Base-by-base conservation (phyloP, 495 filamentous ascomycete species). In the Barbatosphaeria neglecta region DNA sequence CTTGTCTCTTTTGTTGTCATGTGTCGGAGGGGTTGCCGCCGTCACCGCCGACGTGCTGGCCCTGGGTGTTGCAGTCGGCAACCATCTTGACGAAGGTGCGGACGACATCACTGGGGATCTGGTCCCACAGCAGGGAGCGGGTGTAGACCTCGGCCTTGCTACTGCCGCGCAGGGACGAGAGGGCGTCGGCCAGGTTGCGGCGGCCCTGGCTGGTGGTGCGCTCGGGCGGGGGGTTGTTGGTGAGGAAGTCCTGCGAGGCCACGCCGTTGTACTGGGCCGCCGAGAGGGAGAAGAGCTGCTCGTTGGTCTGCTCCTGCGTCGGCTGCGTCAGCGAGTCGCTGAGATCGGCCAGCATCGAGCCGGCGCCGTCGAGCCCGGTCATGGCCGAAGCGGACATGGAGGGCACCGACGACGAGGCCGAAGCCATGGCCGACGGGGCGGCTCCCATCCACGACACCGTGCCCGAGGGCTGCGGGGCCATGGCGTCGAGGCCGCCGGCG, bases 61-160 rank as follows among this genome's bases (percentile, higher is more conserved):
- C 43, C 40, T 63, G 58, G 35, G 59, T 60, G 60, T 63, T 70
- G 62, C 61, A 68, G 52, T 83, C 73, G 63, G 77, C 75, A 49
- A 92, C 86, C 80, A 95, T 86, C 58, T 85, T 82, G 55, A 83
- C 84, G 68, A 97, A 98, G 65, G 90, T 86, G 48, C 81, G 79
- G 43, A 98, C 90, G 39, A 96, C 86, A 57, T 98, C 88, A 51
- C 80, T 71, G 39, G 93, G 88, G 50, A 98, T 86, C 59, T 84
- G 82, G 56, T 95, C 89, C 89, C 89, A 96, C 54, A 98, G 82
- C 48, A 98, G 75, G 42, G 86, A 92, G 23, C 90, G 75, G 22
- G 87, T 92, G 67, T 97, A 95, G 37, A 96, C 86, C 56, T 94
- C 88, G 23, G 85, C 83, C 56, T 84, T 81, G 56, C 70, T 74